phyloP scores from a whole-genome alignment of 495 filamentous ascomycete species.

The Podospora pseudocomata region DNA sequence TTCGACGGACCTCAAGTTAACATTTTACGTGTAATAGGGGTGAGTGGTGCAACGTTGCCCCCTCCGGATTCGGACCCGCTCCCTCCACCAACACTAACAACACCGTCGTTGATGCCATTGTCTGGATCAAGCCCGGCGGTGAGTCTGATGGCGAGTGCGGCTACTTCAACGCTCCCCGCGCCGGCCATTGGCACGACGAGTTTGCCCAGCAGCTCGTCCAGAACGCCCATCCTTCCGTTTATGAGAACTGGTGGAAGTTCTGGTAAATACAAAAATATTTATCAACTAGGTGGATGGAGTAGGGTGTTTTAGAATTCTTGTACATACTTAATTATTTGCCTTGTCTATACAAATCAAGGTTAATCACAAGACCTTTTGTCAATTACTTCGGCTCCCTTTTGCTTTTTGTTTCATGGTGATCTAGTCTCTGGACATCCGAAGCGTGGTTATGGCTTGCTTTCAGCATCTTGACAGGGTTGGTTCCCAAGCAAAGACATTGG shows the following conservation, averaged over 20 bases:
- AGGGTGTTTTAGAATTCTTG: constrained; percentile 6
- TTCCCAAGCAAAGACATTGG: not conserved
- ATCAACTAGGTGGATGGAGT: not conserved
- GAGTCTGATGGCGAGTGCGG: constrained; percentile 73
- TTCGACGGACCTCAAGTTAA: not conserved
- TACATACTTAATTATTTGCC: not conserved
- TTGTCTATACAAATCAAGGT: not conserved
- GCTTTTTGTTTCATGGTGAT: not conserved
- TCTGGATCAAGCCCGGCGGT: constrained; percentile 77
- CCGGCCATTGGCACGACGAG: constrained; percentile 68
- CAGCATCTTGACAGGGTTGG: not conserved
- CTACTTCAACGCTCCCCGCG: constrained; percentile 56
- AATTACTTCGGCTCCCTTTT: not conserved
- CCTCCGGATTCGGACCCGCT: constrained; percentile 62
- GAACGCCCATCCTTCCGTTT: constrained; percentile 53
- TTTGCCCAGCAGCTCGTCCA: constrained; percentile 63
- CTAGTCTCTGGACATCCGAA: not conserved
- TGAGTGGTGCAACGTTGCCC: constrained; percentile 74
- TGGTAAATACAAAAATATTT: not conserved
- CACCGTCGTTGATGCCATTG: constrained; percentile 63
- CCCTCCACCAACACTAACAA: constrained; percentile 60
- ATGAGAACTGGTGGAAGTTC: constrained; percentile 6
- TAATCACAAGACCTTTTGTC: not conserved
- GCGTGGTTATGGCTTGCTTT: not conserved
- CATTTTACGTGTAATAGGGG: constrained; percentile 37